These are phyloP conservation scores for Rauvolfia tetraphylla DNA, from an alignment of 257 asterid species.

Conservation along the genomic window DNA sequence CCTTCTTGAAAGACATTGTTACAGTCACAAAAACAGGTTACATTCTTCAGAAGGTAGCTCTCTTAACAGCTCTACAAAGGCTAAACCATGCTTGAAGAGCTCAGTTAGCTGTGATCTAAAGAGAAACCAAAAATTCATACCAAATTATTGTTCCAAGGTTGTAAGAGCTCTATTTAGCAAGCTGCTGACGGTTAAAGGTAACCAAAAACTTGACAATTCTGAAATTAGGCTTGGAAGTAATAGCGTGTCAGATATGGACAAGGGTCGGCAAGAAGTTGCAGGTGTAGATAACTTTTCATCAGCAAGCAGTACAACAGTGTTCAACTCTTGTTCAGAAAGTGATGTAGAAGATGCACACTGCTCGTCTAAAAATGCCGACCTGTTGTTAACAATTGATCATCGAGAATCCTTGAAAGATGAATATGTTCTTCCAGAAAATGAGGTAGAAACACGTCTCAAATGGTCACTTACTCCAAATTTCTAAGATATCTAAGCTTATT, in stretches of 20 bases:
- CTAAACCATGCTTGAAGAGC: conserved; percentile 23
- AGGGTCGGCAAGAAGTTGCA: conserved; percentile 18
- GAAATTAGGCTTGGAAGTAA: conserved; percentile 3
- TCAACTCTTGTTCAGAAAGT: conserved; percentile 43
- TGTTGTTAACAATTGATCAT: conserved; percentile 6
- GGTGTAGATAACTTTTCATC: conserved; percentile 37
- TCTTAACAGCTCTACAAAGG: neutral
- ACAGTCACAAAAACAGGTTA: conserved; percentile 11
- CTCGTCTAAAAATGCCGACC: conserved; percentile 2
- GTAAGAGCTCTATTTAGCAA: conserved; percentile 34
- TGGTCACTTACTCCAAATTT: neutral
- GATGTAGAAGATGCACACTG: conserved; percentile 27
- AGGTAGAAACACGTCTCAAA: conserved; percentile 28
- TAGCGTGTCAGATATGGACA: neutral
- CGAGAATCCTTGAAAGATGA: conserved; percentile 3
- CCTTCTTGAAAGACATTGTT: conserved; percentile 48
- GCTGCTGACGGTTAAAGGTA: conserved; percentile 14
- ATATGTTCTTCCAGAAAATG: conserved; percentile 13
- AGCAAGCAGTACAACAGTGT: conserved; percentile 30
- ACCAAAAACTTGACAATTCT: conserved; percentile 23
- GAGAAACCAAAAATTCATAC: conserved; percentile 28
- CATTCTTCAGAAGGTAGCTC: neutral
- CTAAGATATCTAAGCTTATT: neutral
- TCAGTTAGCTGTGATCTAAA: conserved; percentile 27
- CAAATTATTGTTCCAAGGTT: conserved; percentile 44